A percentile compares a stretch with the other conserved stretches of the same genome.
phyloP scores from a whole-genome alignment of 257 asterid genomes.

The Ajuga chamaepitys region DNA sequence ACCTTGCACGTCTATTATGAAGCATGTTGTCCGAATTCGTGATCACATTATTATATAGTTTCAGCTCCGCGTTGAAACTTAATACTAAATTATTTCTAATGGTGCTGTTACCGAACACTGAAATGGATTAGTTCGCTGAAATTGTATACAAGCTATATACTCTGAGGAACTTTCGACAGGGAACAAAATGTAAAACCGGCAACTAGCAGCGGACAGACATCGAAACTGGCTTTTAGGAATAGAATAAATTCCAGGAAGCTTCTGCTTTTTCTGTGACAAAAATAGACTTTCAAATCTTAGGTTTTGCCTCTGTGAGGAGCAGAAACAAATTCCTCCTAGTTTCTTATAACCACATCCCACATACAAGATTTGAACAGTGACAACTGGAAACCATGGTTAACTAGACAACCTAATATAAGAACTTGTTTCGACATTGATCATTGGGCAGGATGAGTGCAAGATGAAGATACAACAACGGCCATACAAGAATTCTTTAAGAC shows the following conservation, averaged over 20 bases:
- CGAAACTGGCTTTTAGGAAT: conserved; percentile 1
- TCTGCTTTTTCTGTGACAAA: not conserved
- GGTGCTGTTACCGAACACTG: not conserved
- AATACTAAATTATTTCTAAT: not conserved
- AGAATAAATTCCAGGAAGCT: not conserved
- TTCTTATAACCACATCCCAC: not conserved
- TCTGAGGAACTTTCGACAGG: not conserved
- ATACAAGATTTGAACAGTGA: not conserved
- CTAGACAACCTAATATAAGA: not conserved
- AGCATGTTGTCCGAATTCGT: not conserved
- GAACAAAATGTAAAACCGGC: conserved; percentile 7
- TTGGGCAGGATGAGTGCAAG: not conserved
- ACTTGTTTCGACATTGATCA: conserved; percentile 1
- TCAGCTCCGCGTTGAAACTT: not conserved
- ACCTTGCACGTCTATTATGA: not conserved
- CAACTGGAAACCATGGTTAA: not conserved
- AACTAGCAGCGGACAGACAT: not conserved
- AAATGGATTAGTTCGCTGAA: not conserved
- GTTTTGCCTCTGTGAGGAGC: conserved; percentile 3
- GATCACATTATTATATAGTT: not conserved
- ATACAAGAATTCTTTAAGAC: not conserved
- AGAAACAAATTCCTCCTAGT: not conserved
- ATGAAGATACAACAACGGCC: conserved; percentile 3
- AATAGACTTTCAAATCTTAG: conserved; percentile 4
- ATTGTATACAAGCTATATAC: not conserved